Percentiles rank a stretch among this genome's conserved stretches.
These are phyloP conservation scores for Onygenales sp. DNA, from an alignment of 2,329 filamentous ascomycete genomes.

Conservation along the genomic window DNA sequence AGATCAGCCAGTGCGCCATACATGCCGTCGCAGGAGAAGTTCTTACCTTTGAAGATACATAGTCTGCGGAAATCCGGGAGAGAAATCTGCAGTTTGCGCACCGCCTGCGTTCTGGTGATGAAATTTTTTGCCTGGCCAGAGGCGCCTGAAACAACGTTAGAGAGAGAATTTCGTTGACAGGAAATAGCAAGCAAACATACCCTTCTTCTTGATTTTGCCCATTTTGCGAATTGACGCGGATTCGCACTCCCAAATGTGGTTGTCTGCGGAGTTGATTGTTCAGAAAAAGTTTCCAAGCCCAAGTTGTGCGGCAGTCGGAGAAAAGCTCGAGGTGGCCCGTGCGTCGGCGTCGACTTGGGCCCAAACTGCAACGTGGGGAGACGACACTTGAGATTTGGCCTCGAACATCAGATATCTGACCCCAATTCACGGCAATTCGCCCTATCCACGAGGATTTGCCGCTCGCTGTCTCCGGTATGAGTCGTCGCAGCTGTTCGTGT, in stretches of 20 bases:
- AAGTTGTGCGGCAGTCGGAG: slow-evolving; percentile 16
- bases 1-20: not conserved
- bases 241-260: not conserved
- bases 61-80: slow-evolving; percentile 94
- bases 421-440: not conserved
- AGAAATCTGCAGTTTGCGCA: slow-evolving; percentile 95
- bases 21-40: not conserved
- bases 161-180: too few relatives aligned
- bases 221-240: slow-evolving; percentile 32
- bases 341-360: slow-evolving; percentile 1
- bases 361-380: not conserved
- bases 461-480: not conserved
- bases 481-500: not conserved
- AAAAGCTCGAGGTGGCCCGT: slow-evolving; percentile 12
- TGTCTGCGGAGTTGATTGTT: not conserved
- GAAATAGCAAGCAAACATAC: slow-evolving; percentile 30
- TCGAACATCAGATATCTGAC: not conserved
- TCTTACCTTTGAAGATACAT: slow-evolving; percentile 88
- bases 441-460: not conserved
- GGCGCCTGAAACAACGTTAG: slow-evolving; percentile 44
- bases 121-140: slow-evolving; percentile 95
- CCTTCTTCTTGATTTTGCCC: slow-evolving; percentile 84
- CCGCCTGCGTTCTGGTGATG: slow-evolving; percentile 91
- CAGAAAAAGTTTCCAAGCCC: slow-evolving; percentile 27
- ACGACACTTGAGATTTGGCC: not conserved